A percentile compares a stretch with the other conserved stretches of the same genome.
Conservation (phyloP, 2,329 filamentous ascomycete genomes). For the Monosporascus sp. region DNA sequence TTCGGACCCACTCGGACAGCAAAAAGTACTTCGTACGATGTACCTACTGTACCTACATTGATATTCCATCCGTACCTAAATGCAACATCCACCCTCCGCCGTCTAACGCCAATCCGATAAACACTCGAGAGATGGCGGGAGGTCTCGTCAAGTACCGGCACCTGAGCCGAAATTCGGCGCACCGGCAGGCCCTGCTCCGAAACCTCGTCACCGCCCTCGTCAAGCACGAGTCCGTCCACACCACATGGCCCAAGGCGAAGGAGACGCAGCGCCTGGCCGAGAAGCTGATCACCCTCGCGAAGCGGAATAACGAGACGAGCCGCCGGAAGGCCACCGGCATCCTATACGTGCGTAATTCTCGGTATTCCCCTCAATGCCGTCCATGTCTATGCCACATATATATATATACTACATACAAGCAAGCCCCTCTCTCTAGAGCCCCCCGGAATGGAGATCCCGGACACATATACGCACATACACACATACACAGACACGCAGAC, state of each 20-base stretch:
- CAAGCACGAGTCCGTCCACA: slow-evolving; percentile 87
- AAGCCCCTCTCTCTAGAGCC: background rate
- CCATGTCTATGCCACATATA: background rate
- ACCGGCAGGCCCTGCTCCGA: slow-evolving; percentile 86
- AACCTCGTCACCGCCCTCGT: slow-evolving; percentile 95
- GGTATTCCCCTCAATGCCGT: background rate
- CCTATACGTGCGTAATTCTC: slow-evolving; percentile 65
- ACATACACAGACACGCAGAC: too few species aligned
- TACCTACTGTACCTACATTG: too few species aligned
- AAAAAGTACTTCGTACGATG: too few species aligned
- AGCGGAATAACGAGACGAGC: slow-evolving; percentile 83
- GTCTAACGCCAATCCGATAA: slow-evolving; percentile 1
- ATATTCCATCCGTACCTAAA: slow-evolving; percentile 2
- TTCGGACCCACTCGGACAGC: too few species aligned
- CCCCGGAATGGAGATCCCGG: background rate
- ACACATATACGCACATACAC: background rate
- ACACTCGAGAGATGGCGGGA: slow-evolving; percentile 64
- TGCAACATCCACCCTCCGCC: slow-evolving; percentile 10
- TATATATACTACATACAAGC: slow-evolving; percentile 1
- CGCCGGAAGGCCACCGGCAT: slow-evolving; percentile 70
- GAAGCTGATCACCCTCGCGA: slow-evolving; percentile 88
- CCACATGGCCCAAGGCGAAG: slow-evolving; percentile 95
- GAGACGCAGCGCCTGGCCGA: slow-evolving; percentile 92
- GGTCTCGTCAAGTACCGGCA: slow-evolving; percentile 84
- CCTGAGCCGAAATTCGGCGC: slow-evolving; percentile 77